Percentiles rank a stretch among this genome's conserved stretches.
Conservation (phyloP, 140 eudicot species). For the Senecio squalidus region DNA sequence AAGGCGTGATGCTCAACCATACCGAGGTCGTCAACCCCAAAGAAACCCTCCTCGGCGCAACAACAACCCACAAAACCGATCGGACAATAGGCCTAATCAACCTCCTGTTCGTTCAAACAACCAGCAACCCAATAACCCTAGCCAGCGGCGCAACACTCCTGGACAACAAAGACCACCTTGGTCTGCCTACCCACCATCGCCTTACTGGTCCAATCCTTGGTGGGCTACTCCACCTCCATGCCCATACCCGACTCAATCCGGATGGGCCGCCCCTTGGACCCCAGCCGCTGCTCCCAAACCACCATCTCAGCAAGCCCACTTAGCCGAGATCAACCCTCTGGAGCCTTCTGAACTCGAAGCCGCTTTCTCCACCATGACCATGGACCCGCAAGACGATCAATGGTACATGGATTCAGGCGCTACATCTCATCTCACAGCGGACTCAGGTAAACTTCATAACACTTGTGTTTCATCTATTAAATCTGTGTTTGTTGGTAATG, state of each 20-base stretch:
- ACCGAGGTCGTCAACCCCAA: background rate
- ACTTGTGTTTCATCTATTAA: background rate
- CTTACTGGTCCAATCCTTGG: background rate
- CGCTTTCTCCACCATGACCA: background rate
- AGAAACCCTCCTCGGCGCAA: background rate
- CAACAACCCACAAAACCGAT: background rate
- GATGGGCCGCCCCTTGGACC: background rate
- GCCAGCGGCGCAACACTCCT: background rate
- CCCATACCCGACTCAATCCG: background rate
- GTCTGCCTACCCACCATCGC: background rate
- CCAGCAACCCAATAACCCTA: no score
- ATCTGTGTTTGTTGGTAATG: conserved; percentile 17
- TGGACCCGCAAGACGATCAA: background rate
- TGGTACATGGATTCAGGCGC: conserved; percentile 27
- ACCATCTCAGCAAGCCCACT: background rate
- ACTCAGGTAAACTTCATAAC: background rate
- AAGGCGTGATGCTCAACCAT: background rate
- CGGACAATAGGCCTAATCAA: background rate
- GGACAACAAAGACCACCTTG: background rate
- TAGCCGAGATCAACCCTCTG: background rate
- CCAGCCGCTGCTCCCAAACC: background rate
- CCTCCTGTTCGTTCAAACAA: background rate
- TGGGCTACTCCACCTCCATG: background rate
- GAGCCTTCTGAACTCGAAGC: background rate
- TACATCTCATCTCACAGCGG: background rate